These are phyloP conservation scores for Blastomyces emzantsi DNA, from an alignment of 2,329 filamentous ascomycete genomes.

Conservation along the genomic window DNA sequence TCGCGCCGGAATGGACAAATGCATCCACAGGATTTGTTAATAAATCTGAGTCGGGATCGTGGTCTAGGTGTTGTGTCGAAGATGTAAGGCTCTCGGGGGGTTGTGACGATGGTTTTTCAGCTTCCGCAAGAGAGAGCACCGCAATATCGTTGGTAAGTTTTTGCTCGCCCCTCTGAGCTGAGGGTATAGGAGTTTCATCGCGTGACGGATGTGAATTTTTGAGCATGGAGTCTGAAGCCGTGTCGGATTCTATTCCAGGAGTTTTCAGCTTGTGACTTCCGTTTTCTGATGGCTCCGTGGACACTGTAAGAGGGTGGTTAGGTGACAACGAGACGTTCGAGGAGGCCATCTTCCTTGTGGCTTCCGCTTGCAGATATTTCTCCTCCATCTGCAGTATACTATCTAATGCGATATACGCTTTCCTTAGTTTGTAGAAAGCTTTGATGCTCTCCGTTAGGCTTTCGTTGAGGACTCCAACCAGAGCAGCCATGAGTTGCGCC, in stretches of 20 bases:
- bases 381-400: conserved; percentile 67
- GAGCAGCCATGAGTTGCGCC: conserved; percentile 78
- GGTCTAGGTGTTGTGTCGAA: neutral
- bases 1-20: conserved; percentile 82
- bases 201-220: neutral
- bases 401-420: conserved; percentile 77
- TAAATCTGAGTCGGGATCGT: conserved; percentile 51
- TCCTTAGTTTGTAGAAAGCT: conserved; percentile 86
- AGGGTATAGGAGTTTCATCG: neutral
- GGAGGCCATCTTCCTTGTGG: conserved; percentile 9
- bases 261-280: neutral
- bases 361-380: conserved; percentile 40
- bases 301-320: conserved; percentile 9
- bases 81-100: neutral
- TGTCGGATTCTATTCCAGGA: neutral
- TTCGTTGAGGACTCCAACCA: conserved; percentile 84
- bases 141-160: neutral
- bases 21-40: conserved; percentile 70
- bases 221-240: neutral
- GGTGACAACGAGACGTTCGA: conserved; percentile 15
- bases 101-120: neutral
- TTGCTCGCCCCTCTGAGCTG: neutral
- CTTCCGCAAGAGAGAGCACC: neutral
- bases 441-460: conserved; percentile 84
- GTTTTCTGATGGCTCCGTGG: neutral